A percentile compares a stretch with the other conserved stretches of the same genome.
Conservation (phyloP, 1,284 basidiomycete genomes). For the Leccinum cinnamomeum region DNA sequence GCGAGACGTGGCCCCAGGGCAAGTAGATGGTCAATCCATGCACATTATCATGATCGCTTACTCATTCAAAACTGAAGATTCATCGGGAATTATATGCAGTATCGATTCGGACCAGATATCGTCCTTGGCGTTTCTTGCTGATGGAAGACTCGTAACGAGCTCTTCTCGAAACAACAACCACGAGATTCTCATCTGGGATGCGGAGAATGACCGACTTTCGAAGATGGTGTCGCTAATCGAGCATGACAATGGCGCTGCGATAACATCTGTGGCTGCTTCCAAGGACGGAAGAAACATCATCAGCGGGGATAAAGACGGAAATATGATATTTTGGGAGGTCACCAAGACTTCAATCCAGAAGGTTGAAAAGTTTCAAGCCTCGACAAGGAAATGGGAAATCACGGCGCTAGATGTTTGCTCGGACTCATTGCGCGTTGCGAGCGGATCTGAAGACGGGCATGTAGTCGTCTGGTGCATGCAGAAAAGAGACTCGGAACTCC, state of each 20-base stretch:
- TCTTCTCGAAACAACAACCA: not conserved
- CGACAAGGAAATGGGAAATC: not conserved
- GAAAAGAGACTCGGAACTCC: not conserved
- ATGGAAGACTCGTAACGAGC: not conserved
- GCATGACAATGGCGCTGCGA: not conserved
- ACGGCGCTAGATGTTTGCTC: slow-evolving; percentile 9
- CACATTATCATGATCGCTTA: not conserved
- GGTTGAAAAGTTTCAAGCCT: not conserved
- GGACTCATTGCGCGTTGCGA: slow-evolving; percentile 6
- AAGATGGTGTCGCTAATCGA: not conserved
- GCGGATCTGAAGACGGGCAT: slow-evolving; percentile 8
- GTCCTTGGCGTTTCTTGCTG: not conserved
- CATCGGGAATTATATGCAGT: not conserved
- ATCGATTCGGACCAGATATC: not conserved
- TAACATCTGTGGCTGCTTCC: not conserved
- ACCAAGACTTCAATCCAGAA: not conserved
- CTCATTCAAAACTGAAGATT: not conserved
- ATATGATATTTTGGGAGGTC: not conserved
- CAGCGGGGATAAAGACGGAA: not conserved
- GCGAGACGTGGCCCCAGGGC: not conserved
- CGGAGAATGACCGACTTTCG: not conserved
- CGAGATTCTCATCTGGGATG: not conserved
- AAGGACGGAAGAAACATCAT: not conserved
- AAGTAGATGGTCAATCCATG: not conserved
- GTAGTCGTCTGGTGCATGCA: slow-evolving; percentile 22